Conservation (phyloP, 805 yeast genomes). For the Cyberlindnera misumaiensis region DNA sequence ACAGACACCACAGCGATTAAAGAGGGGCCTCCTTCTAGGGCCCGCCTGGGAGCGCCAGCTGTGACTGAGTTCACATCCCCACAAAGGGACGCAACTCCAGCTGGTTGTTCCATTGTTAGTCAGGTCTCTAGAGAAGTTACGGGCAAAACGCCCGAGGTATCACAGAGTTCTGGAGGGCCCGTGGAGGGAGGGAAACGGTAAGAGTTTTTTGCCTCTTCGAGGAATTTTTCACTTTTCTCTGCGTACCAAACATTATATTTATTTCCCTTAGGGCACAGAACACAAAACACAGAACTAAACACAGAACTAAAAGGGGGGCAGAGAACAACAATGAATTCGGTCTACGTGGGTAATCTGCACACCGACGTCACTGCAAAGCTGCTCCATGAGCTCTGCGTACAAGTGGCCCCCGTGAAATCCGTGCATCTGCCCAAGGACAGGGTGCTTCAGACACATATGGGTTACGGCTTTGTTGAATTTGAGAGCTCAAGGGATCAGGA, state of each 20-base stretch:
- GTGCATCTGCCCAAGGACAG: slow-evolving; percentile 78
- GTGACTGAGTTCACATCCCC: too few relatives aligned
- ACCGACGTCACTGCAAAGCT: slow-evolving; percentile 63
- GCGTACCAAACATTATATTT: neutral
- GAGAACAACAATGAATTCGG: neutral
- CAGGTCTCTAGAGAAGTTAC: too few relatives aligned
- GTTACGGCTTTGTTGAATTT: slow-evolving; percentile 84
- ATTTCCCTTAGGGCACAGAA: neutral
- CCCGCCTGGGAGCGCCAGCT: neutral
- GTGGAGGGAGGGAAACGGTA: neutral
- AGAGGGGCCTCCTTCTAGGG: slow-evolving; percentile 3
- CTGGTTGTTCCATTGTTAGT: too few relatives aligned
- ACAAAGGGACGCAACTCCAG: too few relatives aligned
- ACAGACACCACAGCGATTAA: slow-evolving; percentile 5
- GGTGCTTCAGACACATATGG: slow-evolving; percentile 64
- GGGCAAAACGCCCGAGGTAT: too few relatives aligned
- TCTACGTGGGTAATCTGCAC: slow-evolving; percentile 67
- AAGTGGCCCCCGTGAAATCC: slow-evolving; percentile 70
- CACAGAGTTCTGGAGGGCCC: neutral
- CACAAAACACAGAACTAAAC: too few relatives aligned
- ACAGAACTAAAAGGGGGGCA: too few relatives aligned
- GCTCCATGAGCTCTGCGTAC: slow-evolving; percentile 76
- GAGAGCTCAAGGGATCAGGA: slow-evolving; percentile 53
- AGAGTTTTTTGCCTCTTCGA: neutral
- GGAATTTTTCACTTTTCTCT: neutral